These are phyloP conservation scores for Penicillium taxi DNA, from an alignment of 495 filamentous ascomycete genomes.

Conservation along the genomic window DNA sequence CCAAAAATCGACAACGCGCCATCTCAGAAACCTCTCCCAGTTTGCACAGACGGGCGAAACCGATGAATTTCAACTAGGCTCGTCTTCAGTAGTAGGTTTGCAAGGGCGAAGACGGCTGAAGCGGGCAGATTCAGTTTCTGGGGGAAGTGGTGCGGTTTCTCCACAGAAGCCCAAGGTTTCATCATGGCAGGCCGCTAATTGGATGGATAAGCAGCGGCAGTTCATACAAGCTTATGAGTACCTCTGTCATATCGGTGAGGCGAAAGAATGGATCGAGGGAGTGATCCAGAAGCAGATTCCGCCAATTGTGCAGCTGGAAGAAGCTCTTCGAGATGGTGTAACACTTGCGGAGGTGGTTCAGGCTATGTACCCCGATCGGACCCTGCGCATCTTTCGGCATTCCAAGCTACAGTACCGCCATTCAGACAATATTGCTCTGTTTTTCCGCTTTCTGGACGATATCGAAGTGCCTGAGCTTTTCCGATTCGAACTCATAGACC, in stretches of 20 bases:
- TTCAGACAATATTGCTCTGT: conserved; percentile 91
- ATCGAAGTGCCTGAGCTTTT: conserved; percentile 97
- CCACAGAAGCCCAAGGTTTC: conserved; percentile 45
- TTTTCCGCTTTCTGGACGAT: conserved; percentile 88
- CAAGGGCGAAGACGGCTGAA: conserved; percentile 79
- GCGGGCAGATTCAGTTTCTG: conserved; percentile 53
- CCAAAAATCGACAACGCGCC: conserved; percentile 75
- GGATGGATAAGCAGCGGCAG: conserved; percentile 98
- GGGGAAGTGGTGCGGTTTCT: conserved; percentile 34
- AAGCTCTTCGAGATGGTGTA: conserved; percentile 86
- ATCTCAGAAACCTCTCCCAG: conserved; percentile 81
- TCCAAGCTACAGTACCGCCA: conserved; percentile 86
- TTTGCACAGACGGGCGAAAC: conserved; percentile 65
- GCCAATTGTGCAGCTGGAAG: conserved; percentile 91
- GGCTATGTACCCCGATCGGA: conserved; percentile 67
- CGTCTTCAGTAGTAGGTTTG: conserved; percentile 75
- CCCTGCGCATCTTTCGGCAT: conserved; percentile 74
- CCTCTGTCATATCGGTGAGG: conserved; percentile 97
- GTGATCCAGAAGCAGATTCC: conserved; percentile 84
- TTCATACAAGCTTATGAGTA: conserved; percentile 98
- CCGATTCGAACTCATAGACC: conserved; percentile 91
- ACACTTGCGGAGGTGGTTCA: conserved; percentile 96
- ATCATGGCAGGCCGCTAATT: conserved; percentile 79
- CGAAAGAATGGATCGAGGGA: conserved; percentile 98
- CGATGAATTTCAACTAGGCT: conserved; percentile 72